These are phyloP conservation scores for Boletus tylopilopsis DNA, from an alignment of 768 basidiomycete genomes.

Conservation along the genomic window DNA sequence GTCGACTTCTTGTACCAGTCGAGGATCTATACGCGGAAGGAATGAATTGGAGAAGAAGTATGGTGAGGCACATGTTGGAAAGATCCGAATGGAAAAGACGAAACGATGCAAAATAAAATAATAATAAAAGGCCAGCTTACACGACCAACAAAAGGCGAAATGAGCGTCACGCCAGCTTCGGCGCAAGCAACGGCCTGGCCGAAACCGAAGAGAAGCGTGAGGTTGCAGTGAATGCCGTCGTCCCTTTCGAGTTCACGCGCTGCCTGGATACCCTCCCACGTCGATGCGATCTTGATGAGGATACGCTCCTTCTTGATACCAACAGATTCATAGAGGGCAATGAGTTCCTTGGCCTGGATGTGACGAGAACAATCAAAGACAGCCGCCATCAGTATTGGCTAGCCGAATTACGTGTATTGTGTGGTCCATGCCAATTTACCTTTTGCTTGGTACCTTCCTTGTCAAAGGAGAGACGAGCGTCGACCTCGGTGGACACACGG, in stretches of 20 bases:
- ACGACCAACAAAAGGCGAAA: constrained; percentile 98
- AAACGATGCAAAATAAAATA: background rate
- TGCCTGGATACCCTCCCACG: constrained; percentile 99
- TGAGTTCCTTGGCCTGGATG: constrained; percentile 73
- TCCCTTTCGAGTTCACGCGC: constrained; percentile 93
- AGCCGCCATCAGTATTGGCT: constrained; percentile 1
- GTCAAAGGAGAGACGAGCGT: constrained; percentile 96
- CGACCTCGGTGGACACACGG: constrained; percentile 98
- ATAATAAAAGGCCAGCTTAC: constrained; percentile 42
- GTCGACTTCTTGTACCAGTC: constrained; percentile 98
- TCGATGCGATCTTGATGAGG: constrained; percentile 98
- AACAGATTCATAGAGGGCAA: constrained; percentile 89
- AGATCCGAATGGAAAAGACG: constrained; percentile 8
- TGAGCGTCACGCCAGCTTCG: constrained; percentile 96
- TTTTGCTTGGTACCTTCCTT: constrained; percentile 89
- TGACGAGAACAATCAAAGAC: constrained; percentile 6
- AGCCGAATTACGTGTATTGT: constrained; percentile 22
- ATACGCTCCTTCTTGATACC: constrained; percentile 93
- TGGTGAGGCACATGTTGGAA: constrained; percentile 10
- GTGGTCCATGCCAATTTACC: constrained; percentile 37
- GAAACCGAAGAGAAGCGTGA: constrained; percentile 98
- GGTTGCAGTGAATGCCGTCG: constrained; percentile 96
- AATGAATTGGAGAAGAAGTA: constrained; percentile 5
- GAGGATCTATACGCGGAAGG: constrained; percentile 62
- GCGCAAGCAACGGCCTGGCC: constrained; percentile 98